Evolutionary conservation across 192 early-diverging fungal genomes (phyloP), one percentile per base, ranked within the genome.

Genomic region (Pecoramyces ruminantium): DNA sequence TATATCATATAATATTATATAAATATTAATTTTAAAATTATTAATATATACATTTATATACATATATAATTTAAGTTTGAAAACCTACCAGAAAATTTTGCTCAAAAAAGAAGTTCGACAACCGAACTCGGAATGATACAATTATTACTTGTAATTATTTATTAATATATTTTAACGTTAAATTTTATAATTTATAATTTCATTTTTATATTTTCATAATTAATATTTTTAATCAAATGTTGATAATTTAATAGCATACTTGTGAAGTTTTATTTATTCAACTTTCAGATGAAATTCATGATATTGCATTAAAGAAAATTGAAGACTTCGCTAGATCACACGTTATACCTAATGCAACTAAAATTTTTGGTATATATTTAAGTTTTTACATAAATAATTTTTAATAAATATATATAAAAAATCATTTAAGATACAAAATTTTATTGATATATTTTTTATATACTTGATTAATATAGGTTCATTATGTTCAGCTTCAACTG

Each of bases 201-300:
- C 15, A 78, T n/a, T 25, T 16, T 25, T 11, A 34, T 0, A 38
- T 13, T 77, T 83, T 21, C 6, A 14, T 38, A 27, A 25, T 16
- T 79, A 80, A n/a, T 25, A 3, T 14, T 79, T n/a, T n/a, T n/a
- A n/a, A n/a, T n/a, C n/a, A n/a, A n/a, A n/a, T n/a, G n/a, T n/a
- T n/a, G n/a, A n/a, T n/a, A n/a, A n/a, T 80, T 34, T 6, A 34
- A 5, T 87, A 91, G 87, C 89, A 90, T 83, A 86, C 94, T 0
- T 91, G 87, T 79, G 91, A 94, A 78, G 81, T 91, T 6, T 78
- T 95, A 27, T 93, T 93, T 81, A 77, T 78, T 38, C 94, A 96
- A 85, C 82, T 92, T 34, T 93, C 92, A 0, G 86, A 88, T 17
- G 84, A 87, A 25, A 82, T 96, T 25, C 88, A 93, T 80, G 87